phyloP scores from a whole-genome alignment of 441 rosid species.

The Gossypium schwendimanii region DNA sequence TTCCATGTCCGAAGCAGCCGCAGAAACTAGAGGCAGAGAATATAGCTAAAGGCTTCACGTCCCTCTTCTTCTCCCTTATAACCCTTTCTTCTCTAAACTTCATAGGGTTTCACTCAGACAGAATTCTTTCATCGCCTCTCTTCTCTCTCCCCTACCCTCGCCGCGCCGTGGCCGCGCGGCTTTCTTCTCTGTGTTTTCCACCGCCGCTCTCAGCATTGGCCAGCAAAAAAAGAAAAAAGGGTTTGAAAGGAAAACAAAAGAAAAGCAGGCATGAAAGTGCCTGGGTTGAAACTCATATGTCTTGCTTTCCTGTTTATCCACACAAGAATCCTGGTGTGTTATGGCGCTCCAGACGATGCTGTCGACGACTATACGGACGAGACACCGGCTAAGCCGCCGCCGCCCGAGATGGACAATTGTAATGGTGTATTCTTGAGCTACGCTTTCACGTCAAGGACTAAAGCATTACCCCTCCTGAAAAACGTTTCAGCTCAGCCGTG shows the following conservation, averaged over 20 bases:
- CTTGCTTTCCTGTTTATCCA: constrained; percentile 8
- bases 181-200: not conserved
- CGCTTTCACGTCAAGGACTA: constrained; percentile 39
- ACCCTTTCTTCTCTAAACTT: constrained; percentile 18
- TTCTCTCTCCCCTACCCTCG: constrained; percentile 19
- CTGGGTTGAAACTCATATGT: constrained; percentile 6
- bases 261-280: constrained; percentile 22
- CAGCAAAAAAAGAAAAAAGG: not conserved
- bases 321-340: not conserved
- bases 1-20: constrained; percentile 32
- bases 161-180: constrained; percentile 18
- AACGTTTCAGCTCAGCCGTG: constrained; percentile 70
- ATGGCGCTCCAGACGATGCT: constrained; percentile 17
- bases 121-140: not conserved
- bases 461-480: constrained; percentile 44
- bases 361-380: constrained; percentile 16
- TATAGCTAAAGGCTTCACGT: constrained; percentile 26
- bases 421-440: constrained; percentile 51
- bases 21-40: constrained; percentile 57
- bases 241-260: not conserved
- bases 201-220: not conserved
- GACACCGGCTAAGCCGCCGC: constrained; percentile 27
- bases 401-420: constrained; percentile 43
- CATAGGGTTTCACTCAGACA: not conserved
- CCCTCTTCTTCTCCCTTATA: constrained; percentile 18